Evolutionary conservation across 2,329 filamentous ascomycete species (phyloP).

Genomic region (Lasiodiplodia sp.): DNA sequence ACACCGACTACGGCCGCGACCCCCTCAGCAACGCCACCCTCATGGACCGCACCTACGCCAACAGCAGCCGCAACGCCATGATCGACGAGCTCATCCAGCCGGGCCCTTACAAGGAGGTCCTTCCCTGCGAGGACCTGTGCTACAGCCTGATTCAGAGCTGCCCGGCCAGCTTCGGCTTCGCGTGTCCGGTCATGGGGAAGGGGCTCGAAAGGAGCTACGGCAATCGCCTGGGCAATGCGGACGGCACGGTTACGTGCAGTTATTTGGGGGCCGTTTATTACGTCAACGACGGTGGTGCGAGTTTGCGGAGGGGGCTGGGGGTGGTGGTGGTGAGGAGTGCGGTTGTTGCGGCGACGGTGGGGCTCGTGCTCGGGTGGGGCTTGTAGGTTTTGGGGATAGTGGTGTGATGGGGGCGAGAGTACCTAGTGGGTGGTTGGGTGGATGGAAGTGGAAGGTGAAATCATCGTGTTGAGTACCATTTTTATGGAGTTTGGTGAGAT

Average conservation of each 20-base stretch:
- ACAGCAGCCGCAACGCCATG: slow-evolving; percentile 70
- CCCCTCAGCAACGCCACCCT: slow-evolving; percentile 36
- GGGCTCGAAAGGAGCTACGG: slow-evolving; percentile 62
- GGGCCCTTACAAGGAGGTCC: slow-evolving; percentile 91
- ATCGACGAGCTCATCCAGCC: slow-evolving; percentile 78
- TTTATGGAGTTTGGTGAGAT: too few relatives aligned
- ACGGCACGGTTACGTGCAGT: slow-evolving; percentile 48
- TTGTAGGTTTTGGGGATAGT: not conserved
- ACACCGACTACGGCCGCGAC: slow-evolving; percentile 36
- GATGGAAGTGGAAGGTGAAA: not conserved
- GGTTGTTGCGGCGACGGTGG: not conserved
- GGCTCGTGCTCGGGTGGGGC: not conserved
- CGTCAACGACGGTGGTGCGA: slow-evolving; percentile 36
- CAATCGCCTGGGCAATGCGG: slow-evolving; percentile 34
- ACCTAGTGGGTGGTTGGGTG: not conserved
- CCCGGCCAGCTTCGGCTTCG: slow-evolving; percentile 76
- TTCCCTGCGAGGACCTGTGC: slow-evolving; percentile 89
- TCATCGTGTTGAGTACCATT: too few relatives aligned
- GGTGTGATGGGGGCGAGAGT: not conserved
- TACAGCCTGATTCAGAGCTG: slow-evolving; percentile 86
- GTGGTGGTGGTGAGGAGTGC: not conserved
- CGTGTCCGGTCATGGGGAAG: slow-evolving; percentile 67
- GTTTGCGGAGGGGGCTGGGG: not conserved
- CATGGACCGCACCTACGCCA: slow-evolving; percentile 50
- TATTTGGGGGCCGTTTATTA: slow-evolving; percentile 51